Base-by-base conservation (phyloP, 1,284 basidiomycete species). In the Pisolithus thermaeus region DNA sequence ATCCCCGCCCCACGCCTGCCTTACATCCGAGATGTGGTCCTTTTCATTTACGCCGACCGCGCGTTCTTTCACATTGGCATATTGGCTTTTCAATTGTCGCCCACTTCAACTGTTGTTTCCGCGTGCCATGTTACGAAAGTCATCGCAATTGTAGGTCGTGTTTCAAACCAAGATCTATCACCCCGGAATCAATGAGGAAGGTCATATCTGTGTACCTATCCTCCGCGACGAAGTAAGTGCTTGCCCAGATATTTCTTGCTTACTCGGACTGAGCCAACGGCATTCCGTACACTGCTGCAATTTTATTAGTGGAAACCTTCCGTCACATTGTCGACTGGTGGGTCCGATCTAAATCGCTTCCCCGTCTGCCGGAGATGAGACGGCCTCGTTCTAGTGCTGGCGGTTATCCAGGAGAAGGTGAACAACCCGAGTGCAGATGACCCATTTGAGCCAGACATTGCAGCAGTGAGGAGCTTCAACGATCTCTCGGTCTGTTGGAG, bases 131-230 rank as follows among this genome's bases (percentile, higher is more conserved):
- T 72, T 61, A 67, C 62, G 57, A 60, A 56, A 39, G 52, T 50
- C n/a, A 65, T 39, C 46, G 46, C 42, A 41, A 49, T 41, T 49
- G 30, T 52, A 94, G 92, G 86, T 94, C 53, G 83, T 80, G 40
- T 94, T 94, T 71, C 81, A 73, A 43, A 95, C 92, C 37, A 92
- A 87, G 74, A 87, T 93, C 53, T 95, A 95, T 64, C 92, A 96
- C 70, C 92, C 92, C 14, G 92, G 92, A 49, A 88, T 96, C 64
- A 93, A 95, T 58, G 90, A 92, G 53, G 90, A 96, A 64, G 92
- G 92, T 38, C 74, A 78, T 28, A 90, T 92, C 51, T 92, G 89
- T 64, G 80, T 92, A 25, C 86, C 88, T 36, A 76, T 92, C 45
- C 75, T 92, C 49, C 80, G 86, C 58, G 87, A 90, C 65, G 86